These are phyloP conservation scores for Saposhnikovia divaricata DNA, from an alignment of 129 eudicot genomes.

Conservation along the genomic window DNA sequence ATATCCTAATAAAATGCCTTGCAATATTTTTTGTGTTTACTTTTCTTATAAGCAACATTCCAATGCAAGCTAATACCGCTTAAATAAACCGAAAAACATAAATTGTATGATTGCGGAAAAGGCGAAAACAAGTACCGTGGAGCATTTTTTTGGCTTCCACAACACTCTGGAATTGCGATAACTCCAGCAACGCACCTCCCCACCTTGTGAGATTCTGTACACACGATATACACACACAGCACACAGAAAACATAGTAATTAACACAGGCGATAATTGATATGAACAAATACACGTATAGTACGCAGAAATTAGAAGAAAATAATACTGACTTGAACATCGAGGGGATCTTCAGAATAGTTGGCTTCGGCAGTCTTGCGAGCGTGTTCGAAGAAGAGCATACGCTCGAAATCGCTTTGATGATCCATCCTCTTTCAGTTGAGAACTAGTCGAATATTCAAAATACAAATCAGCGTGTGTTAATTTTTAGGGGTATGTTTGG, in stretches of 20 bases:
- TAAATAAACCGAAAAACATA: background rate
- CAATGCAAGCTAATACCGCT: background rate
- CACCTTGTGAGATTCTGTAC: slow-evolving; percentile 69
- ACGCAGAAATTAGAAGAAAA: background rate
- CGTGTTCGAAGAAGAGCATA: slow-evolving; percentile 76
- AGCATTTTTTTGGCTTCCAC: slow-evolving; percentile 65
- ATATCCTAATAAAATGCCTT: too few relatives aligned
- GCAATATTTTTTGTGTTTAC: too few relatives aligned
- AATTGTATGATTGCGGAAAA: background rate
- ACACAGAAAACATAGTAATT: background rate
- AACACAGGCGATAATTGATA: background rate
- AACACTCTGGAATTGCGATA: slow-evolving; percentile 51
- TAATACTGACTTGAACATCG: slow-evolving; percentile 17
- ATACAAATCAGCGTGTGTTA: too few relatives aligned
- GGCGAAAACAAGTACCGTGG: slow-evolving; percentile 27
- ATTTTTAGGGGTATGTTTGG: too few relatives aligned
- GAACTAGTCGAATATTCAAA: too few relatives aligned
- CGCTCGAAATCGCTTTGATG: slow-evolving; percentile 74
- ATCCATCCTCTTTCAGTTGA: slow-evolving; percentile 26
- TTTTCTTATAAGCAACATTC: background rate
- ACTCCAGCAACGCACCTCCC: slow-evolving; percentile 83
- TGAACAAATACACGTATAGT: background rate
- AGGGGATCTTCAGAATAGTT: too few relatives aligned
- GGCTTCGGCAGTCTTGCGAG: slow-evolving; percentile 37
- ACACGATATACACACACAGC: background rate